Evolutionary conservation across 768 basidiomycete species (phyloP), one percentile per base, ranked within the genome.

Genomic region (Dioszegia aurantiaca): DNA sequence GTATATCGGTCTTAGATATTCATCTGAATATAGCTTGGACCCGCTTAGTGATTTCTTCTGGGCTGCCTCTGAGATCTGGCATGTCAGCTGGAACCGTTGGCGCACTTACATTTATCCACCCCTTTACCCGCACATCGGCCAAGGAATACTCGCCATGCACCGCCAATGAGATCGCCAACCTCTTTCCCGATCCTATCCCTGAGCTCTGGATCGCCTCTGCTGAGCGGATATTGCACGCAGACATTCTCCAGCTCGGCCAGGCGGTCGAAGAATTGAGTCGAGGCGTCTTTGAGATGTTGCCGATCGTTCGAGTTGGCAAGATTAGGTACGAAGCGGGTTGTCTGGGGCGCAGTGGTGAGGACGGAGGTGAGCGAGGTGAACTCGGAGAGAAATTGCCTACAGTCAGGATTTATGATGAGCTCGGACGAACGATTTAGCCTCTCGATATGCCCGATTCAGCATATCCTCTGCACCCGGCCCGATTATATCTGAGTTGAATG

Each of bases 381-480:
- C 31, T 69, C 68, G 11, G 64, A 41, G 6, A 76, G 43, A 52
- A 69, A 74, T 58, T 60, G 58, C 9, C 69, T 71, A 57, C 0
- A 12, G 23, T 33, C 21, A 19, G n/a, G 23, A 16, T 2, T n/a
- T 19, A 39, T 16, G 21, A 36, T 19, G 16, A 17, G 19, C n/a
- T n/a, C 26, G 31, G 16, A 51, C 70, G 61, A 33, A 72, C 65
- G 51, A 41, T 52, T 71, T 71, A 12, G 72, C 71, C 52, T 73
- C 68, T 27, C 71, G 59, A 48, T 73, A 73, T 1, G 73, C 70
- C 31, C 57, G 61, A 55, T 76, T 76, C 28, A 76, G 51, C 63
- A 71, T 67, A 43, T 72, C 69, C 45, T 76, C 70, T 16, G 70
- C 75, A 1, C 66, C 66, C 2, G 69, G 67, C 0, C 75, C 75